Conservation (phyloP, 352 stramenopile genomes). For the Phytophthora megakarya region DNA sequence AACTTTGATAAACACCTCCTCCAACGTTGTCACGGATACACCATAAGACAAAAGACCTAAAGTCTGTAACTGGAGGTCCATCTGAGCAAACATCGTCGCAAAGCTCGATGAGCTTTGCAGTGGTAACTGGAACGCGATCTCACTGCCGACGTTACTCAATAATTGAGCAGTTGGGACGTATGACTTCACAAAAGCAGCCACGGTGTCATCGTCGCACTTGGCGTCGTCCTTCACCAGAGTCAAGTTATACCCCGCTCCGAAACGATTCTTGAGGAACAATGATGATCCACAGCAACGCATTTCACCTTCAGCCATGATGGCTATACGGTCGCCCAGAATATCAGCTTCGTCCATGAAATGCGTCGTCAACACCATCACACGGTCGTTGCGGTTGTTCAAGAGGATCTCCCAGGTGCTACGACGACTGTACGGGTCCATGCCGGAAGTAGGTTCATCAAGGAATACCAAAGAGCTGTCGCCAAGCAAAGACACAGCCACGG, state of each 20-base stretch:
- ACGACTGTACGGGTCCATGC: constrained; percentile 95
- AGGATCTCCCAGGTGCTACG: constrained; percentile 91
- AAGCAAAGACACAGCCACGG: constrained; percentile 86
- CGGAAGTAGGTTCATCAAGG: constrained; percentile 91
- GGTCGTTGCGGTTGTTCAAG: constrained; percentile 52
- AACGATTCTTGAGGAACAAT: constrained; percentile 77
- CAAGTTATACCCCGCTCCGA: constrained; percentile 66
- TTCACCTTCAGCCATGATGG: constrained; percentile 82
- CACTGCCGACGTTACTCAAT: constrained; percentile 70
- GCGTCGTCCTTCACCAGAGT: constrained; percentile 57
- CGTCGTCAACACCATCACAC: constrained; percentile 89
- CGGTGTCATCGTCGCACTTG: constrained; percentile 24
- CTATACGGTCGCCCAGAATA: constrained; percentile 77
- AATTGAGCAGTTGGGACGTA: constrained; percentile 42
- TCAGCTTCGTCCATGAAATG: constrained; percentile 95
- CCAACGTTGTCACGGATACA: constrained; percentile 81
- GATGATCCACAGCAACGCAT: constrained; percentile 69
- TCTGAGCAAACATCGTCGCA: constrained; percentile 50
- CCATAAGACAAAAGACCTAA: constrained; percentile 54
- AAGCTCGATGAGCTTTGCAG: constrained; percentile 50
- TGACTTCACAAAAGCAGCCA: constrained; percentile 31
- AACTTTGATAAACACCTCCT: constrained; percentile 81
- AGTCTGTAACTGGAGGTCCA: constrained; percentile 45
- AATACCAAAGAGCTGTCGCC: constrained; percentile 83
- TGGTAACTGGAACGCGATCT: constrained; percentile 72